Conservation (phyloP, 352 stramenopile genomes). For the Globisporangium emineosum region DNA sequence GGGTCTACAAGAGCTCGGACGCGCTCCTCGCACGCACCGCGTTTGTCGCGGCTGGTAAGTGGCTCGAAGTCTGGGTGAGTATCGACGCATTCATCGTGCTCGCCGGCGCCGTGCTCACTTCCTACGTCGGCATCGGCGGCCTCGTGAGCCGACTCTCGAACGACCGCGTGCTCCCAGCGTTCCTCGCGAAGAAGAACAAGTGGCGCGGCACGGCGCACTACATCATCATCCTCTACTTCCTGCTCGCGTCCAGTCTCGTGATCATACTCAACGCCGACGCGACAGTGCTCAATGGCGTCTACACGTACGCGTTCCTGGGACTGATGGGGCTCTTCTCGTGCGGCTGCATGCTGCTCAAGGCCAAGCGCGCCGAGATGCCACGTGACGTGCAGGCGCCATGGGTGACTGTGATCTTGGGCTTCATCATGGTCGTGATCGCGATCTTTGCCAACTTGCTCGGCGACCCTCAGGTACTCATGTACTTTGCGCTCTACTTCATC, state of each 20-base stretch:
- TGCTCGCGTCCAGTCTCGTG: conserved; percentile 63
- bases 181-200: conserved; percentile 56
- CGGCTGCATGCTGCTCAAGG: conserved; percentile 79
- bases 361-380: conserved; percentile 74
- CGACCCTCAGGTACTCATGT: conserved; percentile 41
- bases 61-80: conserved; percentile 51
- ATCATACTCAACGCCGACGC: conserved; percentile 71
- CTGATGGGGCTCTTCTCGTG: conserved; percentile 21
- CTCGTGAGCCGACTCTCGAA: conserved; percentile 67
- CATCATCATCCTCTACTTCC: conserved; percentile 73
- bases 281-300: conserved; percentile 61
- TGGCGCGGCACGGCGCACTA: conserved; percentile 67
- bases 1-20: conserved; percentile 51
- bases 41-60: conserved; percentile 28
- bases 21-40: conserved; percentile 72
- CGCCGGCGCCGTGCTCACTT: conserved; percentile 78
- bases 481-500: conserved; percentile 59
- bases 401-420: conserved; percentile 30
- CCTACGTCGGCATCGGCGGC: conserved; percentile 78
- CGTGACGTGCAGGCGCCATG: conserved; percentile 62
- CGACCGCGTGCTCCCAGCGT: conserved; percentile 56
- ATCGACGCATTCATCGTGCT: conserved; percentile 89
- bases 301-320: conserved; percentile 17
- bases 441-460: conserved; percentile 46
- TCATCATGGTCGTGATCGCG: conserved; percentile 32